phyloP scores from a whole-genome alignment of 75 land plant genomes.

The Adiantum capillusveneris region DNA sequence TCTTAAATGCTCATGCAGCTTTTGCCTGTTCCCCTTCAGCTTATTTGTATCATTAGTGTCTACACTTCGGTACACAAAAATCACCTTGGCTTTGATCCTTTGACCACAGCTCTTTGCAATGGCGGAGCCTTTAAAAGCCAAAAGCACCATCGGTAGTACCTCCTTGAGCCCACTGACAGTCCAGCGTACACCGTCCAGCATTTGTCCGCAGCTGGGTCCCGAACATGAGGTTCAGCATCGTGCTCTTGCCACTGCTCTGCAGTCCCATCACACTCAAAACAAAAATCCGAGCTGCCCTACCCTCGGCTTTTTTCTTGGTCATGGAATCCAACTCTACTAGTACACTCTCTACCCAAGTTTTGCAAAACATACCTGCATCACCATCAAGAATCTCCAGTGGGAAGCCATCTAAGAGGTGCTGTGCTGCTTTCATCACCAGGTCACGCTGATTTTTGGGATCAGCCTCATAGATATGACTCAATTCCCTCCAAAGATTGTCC shows the following conservation, averaged over 20 bases:
- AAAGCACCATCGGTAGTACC: slow-evolving; percentile 15
- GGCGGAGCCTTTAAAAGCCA: slow-evolving; percentile 13
- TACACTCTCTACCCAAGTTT: slow-evolving; percentile 8
- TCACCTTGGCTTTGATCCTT: slow-evolving; percentile 5
- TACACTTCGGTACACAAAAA: slow-evolving; percentile 16
- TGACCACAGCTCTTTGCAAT: slow-evolving; percentile 3
- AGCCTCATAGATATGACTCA: slow-evolving; percentile 15
- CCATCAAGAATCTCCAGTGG: slow-evolving; percentile 11
- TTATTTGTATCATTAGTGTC: background rate
- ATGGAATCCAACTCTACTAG: slow-evolving; percentile 2
- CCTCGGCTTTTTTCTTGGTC: background rate
- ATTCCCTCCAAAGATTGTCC: slow-evolving; percentile 20
- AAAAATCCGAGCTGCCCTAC: slow-evolving; percentile 7
- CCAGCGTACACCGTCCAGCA: slow-evolving; percentile 13
- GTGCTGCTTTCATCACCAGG: slow-evolving; percentile 7
- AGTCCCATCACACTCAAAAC: slow-evolving; percentile 16
- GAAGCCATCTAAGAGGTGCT: slow-evolving; percentile 14
- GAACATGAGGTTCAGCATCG: slow-evolving; percentile 18
- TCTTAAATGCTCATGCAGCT: slow-evolving; percentile 1
- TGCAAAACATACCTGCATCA: slow-evolving; percentile 14
- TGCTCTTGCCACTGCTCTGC: slow-evolving; percentile 21
- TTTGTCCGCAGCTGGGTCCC: slow-evolving; percentile 12
- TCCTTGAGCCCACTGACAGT: slow-evolving; percentile 11
- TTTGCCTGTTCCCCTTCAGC: background rate
- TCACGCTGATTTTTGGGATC: background rate